These are phyloP conservation scores for Gracilaria vermiculophylla DNA, from an alignment of 23 red algal genomes.

Conservation along the genomic window DNA sequence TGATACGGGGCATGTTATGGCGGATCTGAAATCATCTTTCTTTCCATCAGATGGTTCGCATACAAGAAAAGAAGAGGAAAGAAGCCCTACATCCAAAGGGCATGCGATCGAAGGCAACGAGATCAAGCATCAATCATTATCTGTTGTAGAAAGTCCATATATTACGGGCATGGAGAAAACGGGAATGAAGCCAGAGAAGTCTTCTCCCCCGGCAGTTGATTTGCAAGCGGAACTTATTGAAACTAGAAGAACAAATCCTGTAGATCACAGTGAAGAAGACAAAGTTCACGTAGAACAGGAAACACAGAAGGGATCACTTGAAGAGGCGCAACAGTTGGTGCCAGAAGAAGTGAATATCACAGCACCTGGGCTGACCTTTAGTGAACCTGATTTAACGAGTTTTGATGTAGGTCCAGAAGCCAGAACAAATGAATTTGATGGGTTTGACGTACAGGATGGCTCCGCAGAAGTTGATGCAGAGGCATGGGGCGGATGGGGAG, in stretches of 20 bases:
- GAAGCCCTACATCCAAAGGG: no score
- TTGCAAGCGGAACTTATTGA: no score
- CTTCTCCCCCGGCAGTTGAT: no score
- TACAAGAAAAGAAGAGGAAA: not conserved
- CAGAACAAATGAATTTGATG: not conserved
- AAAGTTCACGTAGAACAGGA: not conserved
- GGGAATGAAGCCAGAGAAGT: no score
- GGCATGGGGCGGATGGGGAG: not conserved
- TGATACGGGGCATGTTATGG: not conserved
- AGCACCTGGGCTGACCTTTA: not conserved
- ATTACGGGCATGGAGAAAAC: no score
- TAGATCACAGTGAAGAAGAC: not conserved
- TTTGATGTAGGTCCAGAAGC: not conserved
- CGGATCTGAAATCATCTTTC: not conserved
- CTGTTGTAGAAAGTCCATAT: no score
- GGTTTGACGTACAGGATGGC: not conserved
- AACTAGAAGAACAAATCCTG: no score
- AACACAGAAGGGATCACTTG: not conserved
- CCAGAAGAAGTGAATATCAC: not conserved
- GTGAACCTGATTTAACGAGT: not conserved
- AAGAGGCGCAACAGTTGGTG: not conserved
- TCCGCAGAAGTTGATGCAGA: not conserved
- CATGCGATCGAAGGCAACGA: no score
- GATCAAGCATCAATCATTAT: no score
- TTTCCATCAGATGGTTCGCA: not conserved